Base-by-base conservation (phyloP, 23 red algal species). In the Gracilaria caudata region DNA sequence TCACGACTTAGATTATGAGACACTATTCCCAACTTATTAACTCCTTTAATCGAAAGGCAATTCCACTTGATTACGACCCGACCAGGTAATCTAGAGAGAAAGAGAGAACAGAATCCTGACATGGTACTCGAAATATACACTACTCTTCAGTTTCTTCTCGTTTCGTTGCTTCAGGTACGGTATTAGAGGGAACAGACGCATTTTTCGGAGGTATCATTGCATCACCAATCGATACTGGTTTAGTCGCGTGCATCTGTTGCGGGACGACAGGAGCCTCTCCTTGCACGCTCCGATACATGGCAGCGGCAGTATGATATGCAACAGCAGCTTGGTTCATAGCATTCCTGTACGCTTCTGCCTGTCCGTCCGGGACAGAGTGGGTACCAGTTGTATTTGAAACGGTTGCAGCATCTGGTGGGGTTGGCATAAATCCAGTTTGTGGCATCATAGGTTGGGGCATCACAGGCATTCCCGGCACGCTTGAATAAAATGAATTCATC, bases 261-360 rank as follows among this genome's bases (percentile, higher is more conserved):
- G 70, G 1, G 4, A 36, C 85, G 37, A 89, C 77, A 29, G 87
- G 77, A 60, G 87, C 61, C 64, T 81, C 73, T 45, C 87, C 87
- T 77, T 81, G 77, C 12, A 91, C 65, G 25, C 59, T 91, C 34
- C 78, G 74, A 74, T 91, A 91, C 61, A 74, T 74, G 19, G 77
- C 87, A 29, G 87, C 87, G 4, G 87, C 87, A 14, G 61, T n/a
- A 57, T 91, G 87, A 81, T 91, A 91, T 7, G 54, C 87, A 71
- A 75, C 70, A 12, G 77, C 57, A 2, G 87, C 87, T 74, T 82
- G 87, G 34, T 51, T 76, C 56, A 64, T 65, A 4, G 85, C 71
- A 54, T 77, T 79, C 25, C 57, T 72, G 30, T 87, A 46, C n/a
- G 64, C 44, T 66, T 37, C 41, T 34, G 40, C 68, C 43, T 87